These are phyloP conservation scores for Phytophthora sp. DNA, from an alignment of 352 stramenopile species.

Conservation along the genomic window DNA sequence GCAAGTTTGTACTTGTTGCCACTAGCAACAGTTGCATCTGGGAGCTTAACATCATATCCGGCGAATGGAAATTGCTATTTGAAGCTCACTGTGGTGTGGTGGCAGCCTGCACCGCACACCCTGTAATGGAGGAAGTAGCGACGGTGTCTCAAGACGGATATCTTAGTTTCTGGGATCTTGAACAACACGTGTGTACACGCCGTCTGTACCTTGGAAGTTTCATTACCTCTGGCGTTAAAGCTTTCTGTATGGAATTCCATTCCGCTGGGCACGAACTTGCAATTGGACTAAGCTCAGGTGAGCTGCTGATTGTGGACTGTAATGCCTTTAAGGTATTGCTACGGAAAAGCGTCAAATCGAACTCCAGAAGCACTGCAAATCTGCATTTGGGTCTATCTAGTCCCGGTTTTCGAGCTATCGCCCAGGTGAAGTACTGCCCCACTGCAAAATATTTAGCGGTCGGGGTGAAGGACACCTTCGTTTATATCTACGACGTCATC, in stretches of 20 bases:
- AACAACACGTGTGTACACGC: slow-evolving; percentile 44
- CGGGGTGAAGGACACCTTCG: slow-evolving; percentile 62
- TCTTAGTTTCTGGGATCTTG: slow-evolving; percentile 63
- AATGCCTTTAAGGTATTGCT: slow-evolving; percentile 41
- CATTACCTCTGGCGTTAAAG: slow-evolving; percentile 33
- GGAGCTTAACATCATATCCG: slow-evolving; percentile 53
- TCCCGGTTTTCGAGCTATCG: slow-evolving; percentile 25
- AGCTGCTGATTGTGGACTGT: slow-evolving; percentile 61
- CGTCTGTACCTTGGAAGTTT: slow-evolving; percentile 39
- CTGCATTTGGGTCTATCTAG: slow-evolving; percentile 11
- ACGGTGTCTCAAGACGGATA: slow-evolving; percentile 61
- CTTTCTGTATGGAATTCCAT: slow-evolving; percentile 62
- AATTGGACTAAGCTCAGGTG: slow-evolving; percentile 56
- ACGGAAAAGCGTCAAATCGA: slow-evolving; percentile 51
- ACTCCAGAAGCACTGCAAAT: slow-evolving; percentile 20
- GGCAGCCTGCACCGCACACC: slow-evolving; percentile 44
- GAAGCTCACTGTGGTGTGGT: slow-evolving; percentile 55
- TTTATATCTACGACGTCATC: slow-evolving; percentile 61
- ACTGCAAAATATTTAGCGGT: slow-evolving; percentile 57
- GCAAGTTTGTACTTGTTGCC: slow-evolving; percentile 52
- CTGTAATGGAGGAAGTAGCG: slow-evolving; percentile 48
- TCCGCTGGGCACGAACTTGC: slow-evolving; percentile 57
- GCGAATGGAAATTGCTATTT: slow-evolving; percentile 61
- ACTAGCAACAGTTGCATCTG: slow-evolving; percentile 71
- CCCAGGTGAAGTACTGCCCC: slow-evolving; percentile 63